Conservation (phyloP, 768 basidiomycete genomes). For the Panus rudis region DNA sequence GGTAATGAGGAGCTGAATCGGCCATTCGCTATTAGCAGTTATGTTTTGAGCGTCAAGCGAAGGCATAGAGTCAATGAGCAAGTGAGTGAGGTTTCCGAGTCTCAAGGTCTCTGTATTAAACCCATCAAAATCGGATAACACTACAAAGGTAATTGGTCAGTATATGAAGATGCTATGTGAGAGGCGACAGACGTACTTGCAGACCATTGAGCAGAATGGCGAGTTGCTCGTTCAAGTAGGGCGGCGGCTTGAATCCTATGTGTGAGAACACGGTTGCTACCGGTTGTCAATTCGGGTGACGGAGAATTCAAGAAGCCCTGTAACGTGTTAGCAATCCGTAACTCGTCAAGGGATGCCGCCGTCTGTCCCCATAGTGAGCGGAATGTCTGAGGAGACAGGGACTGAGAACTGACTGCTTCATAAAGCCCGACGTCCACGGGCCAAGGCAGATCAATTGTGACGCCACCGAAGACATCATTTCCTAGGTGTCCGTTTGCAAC, state of each 20-base stretch:
- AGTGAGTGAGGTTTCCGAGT: slow-evolving; percentile 15
- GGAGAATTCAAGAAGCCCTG: not conserved
- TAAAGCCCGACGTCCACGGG: slow-evolving; percentile 17
- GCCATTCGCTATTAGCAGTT: not conserved
- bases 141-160: not conserved
- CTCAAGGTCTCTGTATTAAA: slow-evolving; percentile 11
- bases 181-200: slow-evolving; percentile 9
- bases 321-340: not conserved
- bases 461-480: slow-evolving; percentile 4
- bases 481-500: slow-evolving; percentile 11
- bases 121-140: slow-evolving; percentile 7
- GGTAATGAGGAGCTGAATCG: slow-evolving; percentile 8
- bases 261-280: slow-evolving; percentile 13
- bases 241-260: slow-evolving; percentile 17
- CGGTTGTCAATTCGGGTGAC: not conserved
- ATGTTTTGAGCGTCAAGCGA: not conserved
- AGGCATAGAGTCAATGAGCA: slow-evolving; percentile 10
- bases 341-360: not conserved
- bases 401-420: slow-evolving; percentile 11
- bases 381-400: no score
- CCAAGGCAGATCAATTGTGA: slow-evolving; percentile 19
- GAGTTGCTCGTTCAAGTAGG: slow-evolving; percentile 15
- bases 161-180: not conserved
- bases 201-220: slow-evolving; percentile 12
- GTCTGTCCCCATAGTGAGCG: not conserved